These are phyloP conservation scores for Penicillium brasilianum DNA, from an alignment of 2,329 filamentous ascomycete genomes.

Conservation along the genomic window DNA sequence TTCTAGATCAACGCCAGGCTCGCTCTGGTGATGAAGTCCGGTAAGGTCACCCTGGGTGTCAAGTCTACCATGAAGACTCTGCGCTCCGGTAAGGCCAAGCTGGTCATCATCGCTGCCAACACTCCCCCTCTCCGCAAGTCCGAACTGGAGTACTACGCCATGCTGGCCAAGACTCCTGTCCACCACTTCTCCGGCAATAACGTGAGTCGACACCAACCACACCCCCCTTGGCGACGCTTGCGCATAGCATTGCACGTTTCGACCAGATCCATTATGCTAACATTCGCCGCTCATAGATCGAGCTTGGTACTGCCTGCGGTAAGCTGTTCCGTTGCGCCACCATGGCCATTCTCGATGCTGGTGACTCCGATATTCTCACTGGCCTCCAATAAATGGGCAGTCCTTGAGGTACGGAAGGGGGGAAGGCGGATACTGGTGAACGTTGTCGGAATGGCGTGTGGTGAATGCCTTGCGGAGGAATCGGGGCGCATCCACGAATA, in stretches of 20 bases:
- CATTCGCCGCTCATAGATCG: conserved; percentile 71
- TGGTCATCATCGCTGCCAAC: conserved; percentile 95
- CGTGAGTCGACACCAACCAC: conserved; percentile 68
- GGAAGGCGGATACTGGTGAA: conserved; percentile 13
- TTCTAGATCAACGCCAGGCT: conserved; percentile 67
- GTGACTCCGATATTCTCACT: conserved; percentile 94
- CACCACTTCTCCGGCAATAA: conserved; percentile 99
- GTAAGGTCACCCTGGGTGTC: conserved; percentile 80
- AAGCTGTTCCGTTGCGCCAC: conserved; percentile 98
- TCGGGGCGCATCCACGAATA: conserved; percentile 12
- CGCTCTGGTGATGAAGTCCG: conserved; percentile 69
- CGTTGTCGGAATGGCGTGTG: conserved; percentile 8
- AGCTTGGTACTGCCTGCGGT: conserved; percentile 96
- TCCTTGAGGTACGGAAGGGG: conserved; percentile 7
- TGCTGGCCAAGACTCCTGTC: conserved; percentile 91
- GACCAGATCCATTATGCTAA: conserved; percentile 56
- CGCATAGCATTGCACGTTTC: background rate
- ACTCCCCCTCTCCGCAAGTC: conserved; percentile 96
- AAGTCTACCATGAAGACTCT: conserved; percentile 88
- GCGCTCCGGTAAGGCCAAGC: conserved; percentile 96
- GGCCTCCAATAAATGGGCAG: conserved; percentile 22
- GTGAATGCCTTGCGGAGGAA: conserved; percentile 11
- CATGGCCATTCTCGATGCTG: conserved; percentile 95
- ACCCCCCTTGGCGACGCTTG: background rate
- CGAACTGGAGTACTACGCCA: conserved; percentile 93